A percentile compares a stretch with the other conserved stretches of the same genome.
Evolutionary conservation across 2,329 filamentous ascomycete genomes (phyloP).

Genomic region (Neofusicoccum sp.): DNA sequence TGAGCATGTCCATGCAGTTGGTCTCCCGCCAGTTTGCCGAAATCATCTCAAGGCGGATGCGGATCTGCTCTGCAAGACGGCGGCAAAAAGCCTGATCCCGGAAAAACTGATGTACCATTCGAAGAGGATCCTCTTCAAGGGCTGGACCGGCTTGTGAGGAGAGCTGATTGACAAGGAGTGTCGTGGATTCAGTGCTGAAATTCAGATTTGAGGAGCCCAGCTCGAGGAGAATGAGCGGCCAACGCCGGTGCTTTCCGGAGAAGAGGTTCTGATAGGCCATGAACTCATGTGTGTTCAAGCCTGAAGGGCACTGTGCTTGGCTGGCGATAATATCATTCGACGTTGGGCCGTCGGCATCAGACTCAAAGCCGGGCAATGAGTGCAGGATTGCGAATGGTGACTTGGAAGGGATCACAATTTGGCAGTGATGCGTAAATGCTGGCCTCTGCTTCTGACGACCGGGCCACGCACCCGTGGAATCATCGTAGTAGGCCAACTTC

Average conservation of each 20-base stretch:
- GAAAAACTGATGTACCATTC: slow-evolving; percentile 55
- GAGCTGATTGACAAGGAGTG: slow-evolving; percentile 55
- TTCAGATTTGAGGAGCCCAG: slow-evolving; percentile 60
- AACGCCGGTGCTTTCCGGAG: slow-evolving; percentile 50
- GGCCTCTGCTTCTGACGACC: slow-evolving; percentile 31
- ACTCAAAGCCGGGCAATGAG: slow-evolving; percentile 30
- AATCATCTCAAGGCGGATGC: slow-evolving; percentile 51
- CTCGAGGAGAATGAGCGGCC: slow-evolving; percentile 54
- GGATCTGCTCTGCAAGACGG: slow-evolving; percentile 52
- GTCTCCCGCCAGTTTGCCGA: slow-evolving; percentile 61
- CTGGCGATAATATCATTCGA: slow-evolving; percentile 59
- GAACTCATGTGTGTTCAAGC: slow-evolving; percentile 56
- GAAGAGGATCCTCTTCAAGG: slow-evolving; percentile 33
- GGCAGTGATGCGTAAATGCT: slow-evolving; percentile 52
- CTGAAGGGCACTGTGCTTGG: slow-evolving; percentile 51
- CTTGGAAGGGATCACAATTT: slow-evolving; percentile 39
- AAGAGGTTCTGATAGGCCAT: slow-evolving; percentile 54
- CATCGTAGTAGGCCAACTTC: slow-evolving; percentile 54
- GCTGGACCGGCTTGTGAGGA: slow-evolving; percentile 59
- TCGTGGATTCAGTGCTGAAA: slow-evolving; percentile 58
- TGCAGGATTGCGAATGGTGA: slow-evolving; percentile 42
- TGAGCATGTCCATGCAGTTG: slow-evolving; percentile 59
- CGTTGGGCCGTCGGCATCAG: slow-evolving; percentile 44
- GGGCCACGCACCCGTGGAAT: slow-evolving; percentile 42
- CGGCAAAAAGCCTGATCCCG: slow-evolving; percentile 53